Base-by-base conservation (phyloP, 177 flowering plant species). In the Telopea speciosissima region DNA sequence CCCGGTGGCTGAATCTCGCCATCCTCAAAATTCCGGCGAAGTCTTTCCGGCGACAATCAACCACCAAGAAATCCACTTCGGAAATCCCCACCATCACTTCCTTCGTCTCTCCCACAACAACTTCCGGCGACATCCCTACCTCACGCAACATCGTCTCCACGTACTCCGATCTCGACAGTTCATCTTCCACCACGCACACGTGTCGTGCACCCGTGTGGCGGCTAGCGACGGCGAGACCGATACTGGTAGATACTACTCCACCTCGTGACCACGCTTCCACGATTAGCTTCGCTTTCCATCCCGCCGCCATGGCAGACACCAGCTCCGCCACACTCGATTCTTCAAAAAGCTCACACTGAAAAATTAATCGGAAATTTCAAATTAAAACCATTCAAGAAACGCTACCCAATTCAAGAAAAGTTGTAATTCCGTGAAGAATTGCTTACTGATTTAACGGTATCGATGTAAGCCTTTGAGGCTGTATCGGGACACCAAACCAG, bases 291-390 rank as follows among this genome's bases (percentile, higher is more conserved):
- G 97, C 82, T 62, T 84, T 84, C 89, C 92, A 90, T 3, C 99
- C 99, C 0, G 90, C 99, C 0, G 97, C 99, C 97, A 89, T 87
- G 78, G 97, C 99, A 7, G 98, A 87, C 3, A 93, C 68, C 0
- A 93, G 82, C 82, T 93, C 98, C 0, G 98, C 89, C 2, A 85
- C 90, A 14, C 92, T 83, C 13, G 93, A 85, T 74, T 87, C 92
- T 58, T 81, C 77, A 44, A 56, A 73, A 64, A 72, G 28, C 66
- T 87, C 77, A 73, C 89, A 84, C 94, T 91, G 84, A 36, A 36
- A 36, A 36, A 36, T 36, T 8, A 36, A 36, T 36, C 65, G 79
- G 40, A 49, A 1, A 70, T 2, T 4, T 24, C 44, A 68, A 70
- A 66, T 63, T 13, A 25, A 60, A 22, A 31, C 17, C 3, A 69